These are phyloP conservation scores for Trichoderma citrinoviride DNA, from an alignment of 2,329 filamentous ascomycete genomes.

Conservation along the genomic window DNA sequence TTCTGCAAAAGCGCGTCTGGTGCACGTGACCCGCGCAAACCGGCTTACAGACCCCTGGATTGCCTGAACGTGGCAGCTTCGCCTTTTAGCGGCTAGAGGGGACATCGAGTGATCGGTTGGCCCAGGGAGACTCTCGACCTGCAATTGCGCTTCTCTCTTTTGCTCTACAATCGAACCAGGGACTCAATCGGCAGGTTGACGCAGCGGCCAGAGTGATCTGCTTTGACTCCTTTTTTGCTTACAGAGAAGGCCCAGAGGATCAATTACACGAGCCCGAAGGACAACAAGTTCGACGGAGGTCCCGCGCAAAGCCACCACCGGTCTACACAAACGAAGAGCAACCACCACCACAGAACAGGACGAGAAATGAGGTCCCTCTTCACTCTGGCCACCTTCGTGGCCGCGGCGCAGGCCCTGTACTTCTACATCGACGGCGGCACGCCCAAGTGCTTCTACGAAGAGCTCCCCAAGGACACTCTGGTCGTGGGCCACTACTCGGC, in stretches of 20 bases:
- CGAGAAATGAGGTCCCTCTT: slow-evolving; percentile 60
- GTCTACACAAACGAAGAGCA: not conserved
- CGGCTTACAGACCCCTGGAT: slow-evolving; percentile 31
- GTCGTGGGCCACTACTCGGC: slow-evolving; percentile 91
- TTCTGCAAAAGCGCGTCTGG: slow-evolving; percentile 11
- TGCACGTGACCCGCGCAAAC: slow-evolving; percentile 35
- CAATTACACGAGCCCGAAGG: no score
- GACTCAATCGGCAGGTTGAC: not conserved
- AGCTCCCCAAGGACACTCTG: slow-evolving; percentile 93
- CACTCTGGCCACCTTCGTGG: slow-evolving; percentile 63
- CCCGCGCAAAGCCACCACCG: not conserved
- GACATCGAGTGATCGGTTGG: not conserved
- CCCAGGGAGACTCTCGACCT: slow-evolving; percentile 4
- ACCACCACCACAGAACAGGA: not conserved
- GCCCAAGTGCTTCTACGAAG: slow-evolving; percentile 97
- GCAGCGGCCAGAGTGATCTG: no score
- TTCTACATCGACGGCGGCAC: slow-evolving; percentile 87
- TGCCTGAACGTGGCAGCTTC: slow-evolving; percentile 56
- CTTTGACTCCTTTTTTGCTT: no score
- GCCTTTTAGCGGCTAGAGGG: not conserved
- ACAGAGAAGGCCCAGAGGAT: no score
- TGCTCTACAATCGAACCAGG: not conserved
- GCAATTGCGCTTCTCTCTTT: not conserved
- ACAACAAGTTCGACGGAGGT: no score
- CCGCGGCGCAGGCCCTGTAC: slow-evolving; percentile 77